A percentile compares a stretch with the other conserved stretches of the same genome.
Conservation (phyloP, 768 basidiomycete genomes). For the Leccinellum luteum region DNA sequence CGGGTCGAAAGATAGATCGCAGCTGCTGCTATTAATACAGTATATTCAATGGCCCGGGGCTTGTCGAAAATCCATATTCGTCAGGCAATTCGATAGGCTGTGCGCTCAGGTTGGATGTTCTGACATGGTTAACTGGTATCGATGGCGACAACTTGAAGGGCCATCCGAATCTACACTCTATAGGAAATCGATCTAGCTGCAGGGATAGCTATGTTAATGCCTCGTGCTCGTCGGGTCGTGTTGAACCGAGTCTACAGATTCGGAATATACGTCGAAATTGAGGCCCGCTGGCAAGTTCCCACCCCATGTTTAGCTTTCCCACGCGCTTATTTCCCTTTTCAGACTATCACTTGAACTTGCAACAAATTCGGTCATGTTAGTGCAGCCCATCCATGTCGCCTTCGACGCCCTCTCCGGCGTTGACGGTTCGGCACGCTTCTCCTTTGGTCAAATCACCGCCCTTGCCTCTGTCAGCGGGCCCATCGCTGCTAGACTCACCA, state of each 20-base stretch:
- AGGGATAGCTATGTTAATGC: neutral
- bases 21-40: too few relatives aligned
- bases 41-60: too few relatives aligned
- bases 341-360: neutral
- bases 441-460: conserved; percentile 33
- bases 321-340: neutral
- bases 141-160: too few relatives aligned
- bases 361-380: conserved; percentile 1
- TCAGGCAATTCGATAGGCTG: neutral
- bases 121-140: neutral
- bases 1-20: neutral
- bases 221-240: neutral
- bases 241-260: neutral
- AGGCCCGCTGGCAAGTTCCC: too few relatives aligned
- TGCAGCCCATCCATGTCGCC: conserved; percentile 34
- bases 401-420: conserved; percentile 67
- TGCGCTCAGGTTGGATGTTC: neutral
- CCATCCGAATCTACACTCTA: neutral
- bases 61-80: too few relatives aligned
- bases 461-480: conserved; percentile 79
- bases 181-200: neutral
- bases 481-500: conserved; percentile 66
- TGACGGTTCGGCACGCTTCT: conserved; percentile 76
- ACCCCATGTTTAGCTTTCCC: too few relatives aligned
- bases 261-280: too few relatives aligned